These are phyloP conservation scores for Ogataea siamensis DNA, from an alignment of 805 yeast species.

Conservation along the genomic window DNA sequence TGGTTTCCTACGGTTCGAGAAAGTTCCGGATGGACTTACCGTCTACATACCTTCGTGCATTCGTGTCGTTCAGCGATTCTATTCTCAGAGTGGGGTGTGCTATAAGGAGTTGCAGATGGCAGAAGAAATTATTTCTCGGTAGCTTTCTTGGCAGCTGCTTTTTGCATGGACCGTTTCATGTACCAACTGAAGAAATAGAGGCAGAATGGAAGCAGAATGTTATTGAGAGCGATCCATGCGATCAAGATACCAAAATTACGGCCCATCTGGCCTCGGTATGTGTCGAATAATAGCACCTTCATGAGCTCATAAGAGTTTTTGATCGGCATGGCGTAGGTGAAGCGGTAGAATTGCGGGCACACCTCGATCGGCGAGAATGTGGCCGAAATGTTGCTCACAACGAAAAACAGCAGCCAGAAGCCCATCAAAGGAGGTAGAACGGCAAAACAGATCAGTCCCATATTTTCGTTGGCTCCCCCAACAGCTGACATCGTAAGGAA, in stretches of 20 bases:
- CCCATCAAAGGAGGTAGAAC: conserved; percentile 64
- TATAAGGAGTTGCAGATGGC: neutral
- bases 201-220: conserved; percentile 42
- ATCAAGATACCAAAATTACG: conserved; percentile 56
- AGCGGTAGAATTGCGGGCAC: conserved; percentile 54
- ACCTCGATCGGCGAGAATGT: conserved; percentile 65
- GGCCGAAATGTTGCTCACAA: conserved; percentile 64
- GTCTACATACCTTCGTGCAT: conserved; percentile 13
- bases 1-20: conserved; percentile 16
- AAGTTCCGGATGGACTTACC: conserved; percentile 8
- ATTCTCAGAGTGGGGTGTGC: neutral
- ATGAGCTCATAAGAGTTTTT: conserved; percentile 62
- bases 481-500: conserved; percentile 72
- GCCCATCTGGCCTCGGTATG: conserved; percentile 58
- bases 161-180: conserved; percentile 29
- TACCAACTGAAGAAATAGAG: conserved; percentile 40
- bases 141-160: too few species aligned
- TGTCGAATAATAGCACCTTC: conserved; percentile 56
- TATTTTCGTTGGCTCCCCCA: conserved; percentile 71
- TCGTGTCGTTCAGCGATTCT: conserved; percentile 1
- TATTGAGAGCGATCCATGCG: conserved; percentile 59
- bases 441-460: conserved; percentile 50
- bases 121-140: neutral
- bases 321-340: conserved; percentile 68
- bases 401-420: conserved; percentile 71